Evolutionary conservation across 2,329 filamentous ascomycete species (phyloP).

Genomic region (Aspergillus sp.): DNA sequence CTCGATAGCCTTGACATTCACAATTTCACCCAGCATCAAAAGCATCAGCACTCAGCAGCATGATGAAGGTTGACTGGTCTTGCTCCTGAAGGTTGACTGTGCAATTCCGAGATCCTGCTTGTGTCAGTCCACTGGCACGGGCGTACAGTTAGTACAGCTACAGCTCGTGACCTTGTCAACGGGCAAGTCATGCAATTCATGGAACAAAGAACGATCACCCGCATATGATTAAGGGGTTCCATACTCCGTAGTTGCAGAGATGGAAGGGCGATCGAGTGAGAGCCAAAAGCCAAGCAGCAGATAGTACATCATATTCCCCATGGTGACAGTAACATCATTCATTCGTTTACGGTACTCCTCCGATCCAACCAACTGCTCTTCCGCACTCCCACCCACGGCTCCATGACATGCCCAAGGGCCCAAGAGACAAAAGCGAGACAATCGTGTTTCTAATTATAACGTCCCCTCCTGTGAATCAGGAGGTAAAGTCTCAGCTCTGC

Average conservation of each 20-base stretch:
- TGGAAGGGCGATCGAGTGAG: neutral
- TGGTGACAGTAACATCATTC: neutral
- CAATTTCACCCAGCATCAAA: neutral
- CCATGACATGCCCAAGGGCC: too few relatives aligned
- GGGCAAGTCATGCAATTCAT: slow-evolving; percentile 3
- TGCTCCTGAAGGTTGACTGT: neutral
- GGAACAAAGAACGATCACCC: neutral
- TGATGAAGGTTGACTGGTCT: neutral
- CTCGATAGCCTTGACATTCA: neutral
- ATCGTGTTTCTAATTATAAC: slow-evolving; percentile 20
- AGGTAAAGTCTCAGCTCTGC: slow-evolving; percentile 12
- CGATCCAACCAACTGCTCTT: neutral
- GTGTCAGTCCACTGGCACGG: neutral
- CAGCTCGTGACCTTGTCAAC: slow-evolving; percentile 7
- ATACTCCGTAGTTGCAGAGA: neutral
- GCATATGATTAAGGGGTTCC: slow-evolving; percentile 7
- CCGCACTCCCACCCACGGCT: neutral
- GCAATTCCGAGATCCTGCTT: neutral
- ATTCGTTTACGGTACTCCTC: neutral
- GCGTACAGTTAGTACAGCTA: neutral
- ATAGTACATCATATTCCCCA: neutral
- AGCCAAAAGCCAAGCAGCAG: neutral
- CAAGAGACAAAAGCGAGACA: neutral
- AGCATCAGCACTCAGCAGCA: too few relatives aligned
- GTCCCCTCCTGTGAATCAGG: slow-evolving; percentile 17